Evolutionary conservation across 768 basidiomycete genomes (phyloP), one percentile per base, ranked within the genome.

Genomic region (Boletus rex-veris): DNA sequence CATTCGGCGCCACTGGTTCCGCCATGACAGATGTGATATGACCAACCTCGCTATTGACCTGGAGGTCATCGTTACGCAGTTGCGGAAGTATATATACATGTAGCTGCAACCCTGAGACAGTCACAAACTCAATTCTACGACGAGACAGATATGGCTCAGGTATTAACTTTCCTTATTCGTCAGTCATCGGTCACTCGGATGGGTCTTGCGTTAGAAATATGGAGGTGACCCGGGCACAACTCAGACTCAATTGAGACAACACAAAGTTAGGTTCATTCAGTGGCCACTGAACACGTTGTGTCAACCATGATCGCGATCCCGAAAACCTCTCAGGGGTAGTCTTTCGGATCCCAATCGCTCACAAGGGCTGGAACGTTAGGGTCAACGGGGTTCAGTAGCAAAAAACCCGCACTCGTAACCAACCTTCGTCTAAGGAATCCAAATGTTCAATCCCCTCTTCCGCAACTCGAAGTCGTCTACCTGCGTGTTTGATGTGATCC

Each of bases 381-480:
- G 54, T 53, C 58, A 53, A 39, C 46, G 31, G 26, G 3, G n/a
- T 21, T 38, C 19, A 9, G 15, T 16, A 9, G 41, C 16, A 33
- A 45, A 42, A 43, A 46, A 10, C 2, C 36, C 35, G 28, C 45
- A 19, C 21, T 40, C 18, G 15, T 24, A 3, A 45, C 75, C 59
- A 53, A 72, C 84, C 76, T 73, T 83, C 75, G 59, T 88, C 80
- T 5, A 53, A 26, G 82, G 71, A 68, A 63, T 85, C 82, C 30
- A 90, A 66, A 36, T 64, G 58, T 1, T 52, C 58, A 52, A 89
- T 73, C 45, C 85, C 85, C 6, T 75, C 73, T 15, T 59, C 9
- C 71, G 66, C 4, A 89, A 72, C 50, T 77, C 75, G 55, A 88
- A 89, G 61, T 85, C 80, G 58, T 79, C 91, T 4, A 90, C 71